Percentiles rank a stretch among this genome's conserved stretches.
Conservation (phyloP, 805 yeast genomes). For the Starmera quercuum region DNA sequence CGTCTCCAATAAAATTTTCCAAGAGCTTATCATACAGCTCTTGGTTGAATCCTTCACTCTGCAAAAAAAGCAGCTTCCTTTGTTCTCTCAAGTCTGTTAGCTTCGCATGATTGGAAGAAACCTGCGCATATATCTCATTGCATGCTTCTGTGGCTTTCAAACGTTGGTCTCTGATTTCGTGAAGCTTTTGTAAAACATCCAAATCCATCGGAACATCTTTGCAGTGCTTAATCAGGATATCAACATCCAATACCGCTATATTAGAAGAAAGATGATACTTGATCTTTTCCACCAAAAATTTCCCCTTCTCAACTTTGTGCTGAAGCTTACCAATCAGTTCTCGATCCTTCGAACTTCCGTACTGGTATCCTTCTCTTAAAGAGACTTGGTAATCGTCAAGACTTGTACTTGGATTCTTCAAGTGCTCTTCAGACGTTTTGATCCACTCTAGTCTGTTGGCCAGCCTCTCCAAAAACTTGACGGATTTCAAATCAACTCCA, state of each 20-base stretch:
- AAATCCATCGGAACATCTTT: conserved; percentile 17
- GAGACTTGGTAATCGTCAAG: conserved; percentile 16
- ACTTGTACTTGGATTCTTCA: conserved; percentile 9
- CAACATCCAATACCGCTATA: conserved; percentile 7
- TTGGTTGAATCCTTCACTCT: conserved; percentile 4
- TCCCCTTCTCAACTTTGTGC: conserved; percentile 9
- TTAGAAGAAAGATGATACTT: conserved; percentile 3
- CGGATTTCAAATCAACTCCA: conserved; percentile 47
- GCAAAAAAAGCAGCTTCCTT: conserved; percentile 2
- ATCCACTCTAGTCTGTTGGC: conserved; percentile 33
- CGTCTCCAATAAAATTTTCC: conserved; percentile 20
- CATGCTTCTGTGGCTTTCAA: conserved; percentile 7
- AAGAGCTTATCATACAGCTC: conserved; percentile 5
- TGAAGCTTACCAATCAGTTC: conserved; percentile 6
- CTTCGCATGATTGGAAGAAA: conserved; percentile 9
- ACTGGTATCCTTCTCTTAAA: conserved; percentile 17
- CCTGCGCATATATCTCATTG: conserved; percentile 8
- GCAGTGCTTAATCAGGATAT: conserved; percentile 1
- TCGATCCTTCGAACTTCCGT: conserved; percentile 17
- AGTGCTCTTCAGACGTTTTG: conserved; percentile 16
- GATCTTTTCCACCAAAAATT: conserved; percentile 7
- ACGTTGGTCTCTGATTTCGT: conserved; percentile 8
- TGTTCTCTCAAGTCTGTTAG: conserved; percentile 4
- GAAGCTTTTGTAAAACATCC: conserved; percentile 8
- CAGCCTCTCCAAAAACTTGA: conserved; percentile 30